Base-by-base conservation (phyloP, 2,329 filamentous ascomycete species). In the Macrophomina phaseolina region DNA sequence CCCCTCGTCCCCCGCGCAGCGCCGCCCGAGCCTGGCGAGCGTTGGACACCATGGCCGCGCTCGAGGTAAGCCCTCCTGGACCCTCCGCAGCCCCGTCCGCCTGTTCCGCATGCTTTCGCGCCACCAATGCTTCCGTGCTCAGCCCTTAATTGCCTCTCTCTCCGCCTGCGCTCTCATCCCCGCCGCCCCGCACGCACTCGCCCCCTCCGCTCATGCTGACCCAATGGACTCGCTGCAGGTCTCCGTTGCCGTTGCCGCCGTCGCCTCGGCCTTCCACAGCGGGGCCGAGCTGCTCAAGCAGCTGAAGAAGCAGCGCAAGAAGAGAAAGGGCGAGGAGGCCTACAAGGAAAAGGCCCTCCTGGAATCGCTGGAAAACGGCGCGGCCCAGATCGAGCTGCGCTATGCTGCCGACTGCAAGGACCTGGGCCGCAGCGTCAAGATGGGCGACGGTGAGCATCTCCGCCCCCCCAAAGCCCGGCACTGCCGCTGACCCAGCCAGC, bases 251-350 rank as follows among this genome's bases (percentile, higher is more conserved):
- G 78, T 82, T n/a, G 72, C 77, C n/a, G 78, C 80, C 8, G 76
- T 82, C 11, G 73, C 80, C 8, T 78, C 76, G 11, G 79, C 80
- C 7, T 82, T 82, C 69, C 78, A 80, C 68, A 76, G 73, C n/a
- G 79, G 75, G 16, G 76, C 78, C 36, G 78, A 81, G 34, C 70
- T 81, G 58, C 70, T 78, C 36, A 73, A 76, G 51, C 71, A 73
- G 23, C 72, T 80, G 68, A 76, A 76, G 68, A 74, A 77, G 67
- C 75, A 75, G 65, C 65, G 65, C 48, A 67, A 70, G 56, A 74
- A 73, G 34, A 71, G 71, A 36, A 71, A 73, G 18, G 71, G 73
- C 53, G 78, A 77, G 63, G 65, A 72, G 40, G 71, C 71, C 34
- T 75, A 76, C 52, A 73, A 79, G 46, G 76, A 80, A 64, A 76